Evolutionary conservation across 2,329 filamentous ascomycete species (phyloP), one percentile per base, ranked within the genome.

Genomic region (Ophiostoma ips): DNA sequence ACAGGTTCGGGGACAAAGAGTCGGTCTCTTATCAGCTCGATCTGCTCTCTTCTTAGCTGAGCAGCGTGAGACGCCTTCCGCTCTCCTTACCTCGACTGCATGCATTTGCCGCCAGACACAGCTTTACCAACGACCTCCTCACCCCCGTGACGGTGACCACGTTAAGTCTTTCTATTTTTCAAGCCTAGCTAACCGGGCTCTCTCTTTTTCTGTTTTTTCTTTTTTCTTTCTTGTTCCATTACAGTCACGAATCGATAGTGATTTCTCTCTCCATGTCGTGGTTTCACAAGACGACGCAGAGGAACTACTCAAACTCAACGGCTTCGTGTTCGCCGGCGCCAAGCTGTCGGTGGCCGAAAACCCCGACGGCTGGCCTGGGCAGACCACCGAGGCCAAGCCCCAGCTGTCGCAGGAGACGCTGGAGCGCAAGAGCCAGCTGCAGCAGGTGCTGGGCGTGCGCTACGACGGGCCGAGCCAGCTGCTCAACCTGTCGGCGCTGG

Each of bases 401-500:
- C 62, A 60, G 50, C 65, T 75, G 36, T 78, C 75, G 16, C 66
- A 69, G 35, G 67, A 68, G 41, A 71, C 78, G 3, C 68, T 76
- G 46, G 77, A 83, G 56, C 74, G 79, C n/a, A 82, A 81, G 62
- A 70, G 76, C 21, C 79, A 81, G 56, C 75, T 95, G 52, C 78
- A 79, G 56, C 67, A 69, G 15, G 81, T 95, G 55, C 73, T 98
- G 13, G 75, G 75, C 50, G 75, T 77, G 49, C 82, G 92, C 46
- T 96, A 95, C 66, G 71, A 84, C 53, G 66, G 73, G 15, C 71
- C 72, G 7, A 70, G 71, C 48, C 95, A 94, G 65, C 70, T 95
- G 1, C 75, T 96, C 36, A 81, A 94, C 61, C 77, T 98, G 10
- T 88, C 87, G n/a, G 71, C 75, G 1, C 76, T 96, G 10, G 81